Conservation (phyloP, 2,329 filamentous ascomycete genomes). For the Beauveria medogensis region DNA sequence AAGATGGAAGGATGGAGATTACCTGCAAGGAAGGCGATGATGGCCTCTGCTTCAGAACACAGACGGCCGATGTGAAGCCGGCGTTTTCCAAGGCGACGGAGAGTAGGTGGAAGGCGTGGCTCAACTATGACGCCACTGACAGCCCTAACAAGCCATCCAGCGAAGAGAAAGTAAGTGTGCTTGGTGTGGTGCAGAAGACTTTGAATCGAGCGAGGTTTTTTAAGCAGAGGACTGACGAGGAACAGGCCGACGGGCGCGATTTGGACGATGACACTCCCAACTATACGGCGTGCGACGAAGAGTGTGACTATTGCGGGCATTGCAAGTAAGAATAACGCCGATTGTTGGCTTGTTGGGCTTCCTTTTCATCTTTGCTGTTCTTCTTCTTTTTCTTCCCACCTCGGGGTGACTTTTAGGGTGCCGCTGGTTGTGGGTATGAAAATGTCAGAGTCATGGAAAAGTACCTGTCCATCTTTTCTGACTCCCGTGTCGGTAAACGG, state of each 20-base stretch:
- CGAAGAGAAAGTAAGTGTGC: not conserved
- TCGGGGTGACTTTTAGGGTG: too few relatives aligned
- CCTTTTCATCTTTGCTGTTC: not conserved
- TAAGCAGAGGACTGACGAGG: not conserved
- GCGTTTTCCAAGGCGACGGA: slow-evolving; percentile 20
- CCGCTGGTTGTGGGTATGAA: too few relatives aligned
- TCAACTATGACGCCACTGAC: not conserved
- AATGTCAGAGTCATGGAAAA: too few relatives aligned
- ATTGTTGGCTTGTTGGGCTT: too few relatives aligned
- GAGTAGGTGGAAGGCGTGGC: slow-evolving; percentile 16
- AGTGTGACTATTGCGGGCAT: slow-evolving; percentile 18
- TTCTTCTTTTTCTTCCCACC: not conserved
- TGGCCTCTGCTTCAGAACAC: slow-evolving; percentile 18
- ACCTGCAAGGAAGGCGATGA: slow-evolving; percentile 1
- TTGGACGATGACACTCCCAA: slow-evolving; percentile 10
- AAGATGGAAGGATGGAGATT: not conserved
- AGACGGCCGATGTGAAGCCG: slow-evolving; percentile 15
- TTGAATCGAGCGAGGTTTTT: not conserved
- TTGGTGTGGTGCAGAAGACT: too few relatives aligned
- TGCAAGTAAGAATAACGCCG: slow-evolving; percentile 11
- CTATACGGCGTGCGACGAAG: slow-evolving; percentile 16
- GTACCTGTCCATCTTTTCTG: too few relatives aligned
- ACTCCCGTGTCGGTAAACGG: too few relatives aligned
- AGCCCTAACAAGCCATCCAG: not conserved
- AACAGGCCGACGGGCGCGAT: not conserved